phyloP scores from a whole-genome alignment of 306 rosid genomes.

The Cajanus cajan region DNA sequence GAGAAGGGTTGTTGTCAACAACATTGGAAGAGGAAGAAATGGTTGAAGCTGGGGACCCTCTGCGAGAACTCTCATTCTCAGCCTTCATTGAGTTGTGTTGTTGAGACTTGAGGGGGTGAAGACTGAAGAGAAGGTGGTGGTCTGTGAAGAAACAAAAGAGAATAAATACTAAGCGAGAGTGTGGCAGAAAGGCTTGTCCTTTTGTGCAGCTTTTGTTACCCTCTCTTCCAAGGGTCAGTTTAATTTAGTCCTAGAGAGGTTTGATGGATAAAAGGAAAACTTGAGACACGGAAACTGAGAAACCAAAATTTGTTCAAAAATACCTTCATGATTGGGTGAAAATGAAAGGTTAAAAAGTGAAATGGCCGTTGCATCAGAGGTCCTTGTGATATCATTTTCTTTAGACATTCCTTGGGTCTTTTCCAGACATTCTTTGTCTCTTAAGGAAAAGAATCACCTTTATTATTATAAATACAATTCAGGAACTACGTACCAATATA shows the following conservation, averaged over 20 bases:
- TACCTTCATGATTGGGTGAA: conserved; percentile 74
- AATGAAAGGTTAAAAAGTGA: conserved; percentile 47
- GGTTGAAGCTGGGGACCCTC: conserved; percentile 20
- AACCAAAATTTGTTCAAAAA: conserved; percentile 46
- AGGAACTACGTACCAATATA: background rate
- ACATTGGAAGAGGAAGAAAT: conserved; percentile 35
- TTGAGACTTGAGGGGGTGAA: no score
- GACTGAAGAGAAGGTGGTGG: conserved; percentile 9
- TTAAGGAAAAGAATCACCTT: conserved; percentile 25
- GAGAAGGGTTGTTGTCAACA: background rate
- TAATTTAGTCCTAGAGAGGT: conserved; percentile 58
- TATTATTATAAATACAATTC: background rate
- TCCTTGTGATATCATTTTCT: conserved; percentile 47
- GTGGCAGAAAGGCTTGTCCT: conserved; percentile 54
- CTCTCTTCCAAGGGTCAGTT: conserved; percentile 46
- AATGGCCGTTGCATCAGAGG: conserved; percentile 20
- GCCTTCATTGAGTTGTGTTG: conserved; percentile 21
- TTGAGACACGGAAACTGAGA: conserved; percentile 54
- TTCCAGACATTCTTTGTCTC: conserved; percentile 58
- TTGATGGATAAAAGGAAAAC: conserved; percentile 64
- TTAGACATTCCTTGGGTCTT: conserved; percentile 57
- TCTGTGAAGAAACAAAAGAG: conserved; percentile 47
- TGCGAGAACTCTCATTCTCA: conserved; percentile 16
- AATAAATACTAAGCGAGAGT: conserved; percentile 60
- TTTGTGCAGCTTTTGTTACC: conserved; percentile 56